Conservation (phyloP, 768 basidiomycete species). For the Hericium coralloides region DNA sequence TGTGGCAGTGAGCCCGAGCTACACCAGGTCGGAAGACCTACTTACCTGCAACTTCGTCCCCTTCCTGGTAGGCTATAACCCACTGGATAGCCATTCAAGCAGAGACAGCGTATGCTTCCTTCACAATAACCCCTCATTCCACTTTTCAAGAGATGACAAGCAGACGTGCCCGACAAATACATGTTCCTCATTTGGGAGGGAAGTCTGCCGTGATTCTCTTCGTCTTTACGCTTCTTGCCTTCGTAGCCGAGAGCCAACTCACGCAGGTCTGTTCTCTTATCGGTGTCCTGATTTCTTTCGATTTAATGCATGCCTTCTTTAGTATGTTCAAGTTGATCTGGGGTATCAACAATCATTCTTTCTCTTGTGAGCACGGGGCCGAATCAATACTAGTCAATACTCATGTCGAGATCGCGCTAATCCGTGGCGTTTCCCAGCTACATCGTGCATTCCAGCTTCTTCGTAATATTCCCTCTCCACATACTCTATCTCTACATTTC, state of each 20-base stretch:
- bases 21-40: too few species aligned
- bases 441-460: constrained; percentile 77
- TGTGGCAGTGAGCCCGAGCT: too few species aligned
- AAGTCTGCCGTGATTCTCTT: constrained; percentile 47
- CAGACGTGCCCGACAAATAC: background rate
- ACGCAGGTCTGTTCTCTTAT: constrained; percentile 48
- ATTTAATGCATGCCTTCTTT: background rate
- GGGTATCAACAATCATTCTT: constrained; percentile 85
- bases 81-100: too few species aligned
- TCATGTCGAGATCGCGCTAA: background rate
- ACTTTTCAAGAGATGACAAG: background rate
- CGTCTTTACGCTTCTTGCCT: constrained; percentile 50
- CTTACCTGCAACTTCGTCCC: too few species aligned
- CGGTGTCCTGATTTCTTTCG: background rate
- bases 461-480: constrained; percentile 77
- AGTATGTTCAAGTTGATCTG: constrained; percentile 76
- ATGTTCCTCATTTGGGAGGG: constrained; percentile 25
- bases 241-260: constrained; percentile 69
- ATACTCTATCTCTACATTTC: constrained; percentile 51
- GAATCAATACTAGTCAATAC: too few species aligned
- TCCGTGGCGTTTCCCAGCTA: constrained; percentile 41
- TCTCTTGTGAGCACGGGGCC: constrained; percentile 53
- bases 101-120: background rate
- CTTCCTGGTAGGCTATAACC: too few species aligned
- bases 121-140: background rate